Evolutionary conservation across 192 early-diverging fungal genomes (phyloP).

Genomic region (Coemansia nantahalensis): DNA sequence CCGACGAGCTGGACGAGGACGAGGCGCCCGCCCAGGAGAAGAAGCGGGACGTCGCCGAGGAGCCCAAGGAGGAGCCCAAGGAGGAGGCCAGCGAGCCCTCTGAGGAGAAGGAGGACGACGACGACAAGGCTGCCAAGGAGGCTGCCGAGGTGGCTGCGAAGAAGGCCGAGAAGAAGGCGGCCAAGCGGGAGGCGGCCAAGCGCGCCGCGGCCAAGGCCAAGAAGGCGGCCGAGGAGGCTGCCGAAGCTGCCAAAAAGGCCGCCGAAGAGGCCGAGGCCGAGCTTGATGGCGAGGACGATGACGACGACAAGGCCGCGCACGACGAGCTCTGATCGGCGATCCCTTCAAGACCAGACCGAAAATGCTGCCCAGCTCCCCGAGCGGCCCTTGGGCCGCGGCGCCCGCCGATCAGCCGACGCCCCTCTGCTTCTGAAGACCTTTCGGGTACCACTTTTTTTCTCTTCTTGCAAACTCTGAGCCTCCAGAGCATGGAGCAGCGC

Average conservation of each 20-base stretch:
- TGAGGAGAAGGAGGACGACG: conserved; percentile 7
- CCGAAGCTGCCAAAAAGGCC: conserved; percentile 15
- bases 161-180: conserved; percentile 22
- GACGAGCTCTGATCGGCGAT: conserved; percentile 51
- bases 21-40: conserved; percentile 1
- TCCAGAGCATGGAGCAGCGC: background rate
- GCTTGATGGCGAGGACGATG: conserved; percentile 15
- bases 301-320: conserved; percentile 28
- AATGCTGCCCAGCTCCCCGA: no score
- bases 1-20: conserved; percentile 11
- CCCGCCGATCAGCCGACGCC: background rate
- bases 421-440: background rate
- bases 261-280: conserved; percentile 30
- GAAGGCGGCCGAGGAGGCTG: conserved; percentile 22
- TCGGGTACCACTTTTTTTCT: background rate
- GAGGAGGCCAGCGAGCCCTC: conserved; percentile 11
- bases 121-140: conserved; percentile 8
- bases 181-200: conserved; percentile 26
- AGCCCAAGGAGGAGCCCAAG: conserved; percentile 4
- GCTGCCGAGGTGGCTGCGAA: conserved; percentile 13
- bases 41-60: conserved; percentile 4
- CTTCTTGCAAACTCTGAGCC: background rate
- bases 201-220: conserved; percentile 21
- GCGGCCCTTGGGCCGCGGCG: no score
- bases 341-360: no score